These are phyloP conservation scores for Trypanosoma rangeli DNA, from an alignment of 208 protist genomes.

Conservation along the genomic window DNA sequence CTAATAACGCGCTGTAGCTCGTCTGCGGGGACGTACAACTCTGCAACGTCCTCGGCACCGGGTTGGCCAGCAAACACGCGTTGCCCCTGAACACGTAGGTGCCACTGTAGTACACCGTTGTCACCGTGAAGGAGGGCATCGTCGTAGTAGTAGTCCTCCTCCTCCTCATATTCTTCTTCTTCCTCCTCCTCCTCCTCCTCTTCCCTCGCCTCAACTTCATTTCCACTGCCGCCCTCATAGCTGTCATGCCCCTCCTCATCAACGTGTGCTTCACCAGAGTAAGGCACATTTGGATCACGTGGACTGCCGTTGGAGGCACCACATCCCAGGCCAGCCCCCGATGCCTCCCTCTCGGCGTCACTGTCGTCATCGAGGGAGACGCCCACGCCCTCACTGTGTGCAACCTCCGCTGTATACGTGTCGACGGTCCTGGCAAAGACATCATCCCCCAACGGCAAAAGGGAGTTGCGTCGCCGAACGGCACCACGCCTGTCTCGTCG, in stretches of 20 bases:
- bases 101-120: conserved; percentile 78
- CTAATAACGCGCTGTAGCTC: conserved; percentile 57
- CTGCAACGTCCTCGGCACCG: conserved; percentile 47
- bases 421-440: not conserved
- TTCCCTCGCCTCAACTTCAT: not conserved
- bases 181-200: conserved; percentile 11
- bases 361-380: not conserved
- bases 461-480: not conserved
- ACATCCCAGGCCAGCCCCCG: no score
- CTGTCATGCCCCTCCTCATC: not conserved
- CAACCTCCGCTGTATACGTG: not conserved
- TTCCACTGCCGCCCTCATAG: not conserved
- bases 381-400: no score
- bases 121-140: conserved; percentile 58
- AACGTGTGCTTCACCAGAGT: not conserved
- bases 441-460: not conserved
- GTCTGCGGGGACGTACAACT: conserved; percentile 53
- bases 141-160: conserved; percentile 24
- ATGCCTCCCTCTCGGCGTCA: not conserved
- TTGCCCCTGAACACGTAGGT: conserved; percentile 72
- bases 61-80: conserved; percentile 74
- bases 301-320: no score
- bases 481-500: not conserved
- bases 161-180: conserved; percentile 14
- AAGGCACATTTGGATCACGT: not conserved